phyloP scores from a whole-genome alignment of 2,329 filamentous ascomycete species.

The Epichloe glyceriae region DNA sequence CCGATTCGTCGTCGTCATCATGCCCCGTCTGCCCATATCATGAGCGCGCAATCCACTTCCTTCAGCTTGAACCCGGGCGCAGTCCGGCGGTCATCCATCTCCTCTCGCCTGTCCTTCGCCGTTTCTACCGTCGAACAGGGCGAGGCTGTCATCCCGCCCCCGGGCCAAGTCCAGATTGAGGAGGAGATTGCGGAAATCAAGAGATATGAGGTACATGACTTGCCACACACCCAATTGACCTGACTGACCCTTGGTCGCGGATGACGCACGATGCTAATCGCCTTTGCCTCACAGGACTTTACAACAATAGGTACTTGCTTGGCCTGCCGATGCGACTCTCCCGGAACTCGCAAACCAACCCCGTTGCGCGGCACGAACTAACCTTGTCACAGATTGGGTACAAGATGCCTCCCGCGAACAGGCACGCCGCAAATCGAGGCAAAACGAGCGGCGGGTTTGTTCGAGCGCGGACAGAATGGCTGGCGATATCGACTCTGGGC shows the following conservation, averaged over 20 bases:
- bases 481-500: constrained; percentile 76
- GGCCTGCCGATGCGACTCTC: too few relatives aligned
- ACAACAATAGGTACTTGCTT: constrained; percentile 61
- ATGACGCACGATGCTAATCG: neutral
- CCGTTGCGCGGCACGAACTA: neutral
- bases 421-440: constrained; percentile 61
- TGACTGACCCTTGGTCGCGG: neutral
- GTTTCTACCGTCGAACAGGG: constrained; percentile 53
- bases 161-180: constrained; percentile 59
- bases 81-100: constrained; percentile 41
- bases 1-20: constrained; percentile 14
- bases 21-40: constrained; percentile 26
- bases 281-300: constrained; percentile 50
- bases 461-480: constrained; percentile 53
- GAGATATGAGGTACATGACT: constrained; percentile 61
- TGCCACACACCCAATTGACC: neutral
- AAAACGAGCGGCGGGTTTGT: constrained; percentile 58
- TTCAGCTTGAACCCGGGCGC: constrained; percentile 27
- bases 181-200: constrained; percentile 98
- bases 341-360: too few relatives aligned
- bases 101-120: constrained; percentile 53
- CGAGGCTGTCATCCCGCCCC: constrained; percentile 35
- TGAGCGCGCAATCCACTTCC: constrained; percentile 41
- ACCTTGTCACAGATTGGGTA: constrained; percentile 61
- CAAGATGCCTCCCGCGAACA: constrained; percentile 92